These are phyloP conservation scores for Coccomyxa subellipsoidea DNA, from an alignment of 163 green algal species.

Conservation along the genomic window DNA sequence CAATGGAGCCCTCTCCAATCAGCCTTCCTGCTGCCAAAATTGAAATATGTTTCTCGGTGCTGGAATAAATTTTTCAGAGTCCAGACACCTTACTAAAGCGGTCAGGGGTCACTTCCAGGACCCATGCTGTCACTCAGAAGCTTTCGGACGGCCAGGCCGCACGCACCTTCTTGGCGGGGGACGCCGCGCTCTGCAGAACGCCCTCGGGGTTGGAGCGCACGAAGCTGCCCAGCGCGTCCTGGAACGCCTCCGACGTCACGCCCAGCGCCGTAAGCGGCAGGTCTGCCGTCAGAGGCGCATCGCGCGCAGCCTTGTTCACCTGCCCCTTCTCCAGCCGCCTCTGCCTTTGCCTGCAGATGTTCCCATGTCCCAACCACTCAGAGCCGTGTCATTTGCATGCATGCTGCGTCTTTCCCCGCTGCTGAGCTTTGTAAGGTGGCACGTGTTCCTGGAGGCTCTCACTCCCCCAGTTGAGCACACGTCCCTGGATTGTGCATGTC, in stretches of 20 bases:
- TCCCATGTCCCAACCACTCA: background rate
- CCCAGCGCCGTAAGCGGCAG: constrained; percentile 56
- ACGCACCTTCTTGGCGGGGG: background rate
- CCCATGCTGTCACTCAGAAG: background rate
- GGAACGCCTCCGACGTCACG: constrained; percentile 67
- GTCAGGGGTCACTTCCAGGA: background rate
- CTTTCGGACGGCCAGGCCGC: too few species aligned
- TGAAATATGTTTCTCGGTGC: too few species aligned
- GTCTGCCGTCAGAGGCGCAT: constrained; percentile 46
- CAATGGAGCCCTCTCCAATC: too few species aligned
- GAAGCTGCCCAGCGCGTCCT: constrained; percentile 57
- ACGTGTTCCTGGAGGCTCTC: too few species aligned
- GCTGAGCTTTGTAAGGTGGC: background rate
- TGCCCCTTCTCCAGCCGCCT: constrained; percentile 21
- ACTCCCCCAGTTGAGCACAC: too few species aligned
- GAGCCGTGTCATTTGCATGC: background rate
- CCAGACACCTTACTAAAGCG: background rate
- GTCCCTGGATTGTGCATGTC: too few species aligned
- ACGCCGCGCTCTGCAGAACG: constrained; percentile 17
- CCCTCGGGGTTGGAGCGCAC: constrained; percentile 42
- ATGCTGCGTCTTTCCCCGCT: background rate
- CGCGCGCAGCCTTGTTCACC: background rate
- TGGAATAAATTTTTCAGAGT: too few species aligned
- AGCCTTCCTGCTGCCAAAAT: too few species aligned
- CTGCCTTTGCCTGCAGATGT: constrained; percentile 33